These are phyloP conservation scores for Rhynchosporium graminicola DNA, from an alignment of 2,329 filamentous ascomycete genomes.

Conservation along the genomic window DNA sequence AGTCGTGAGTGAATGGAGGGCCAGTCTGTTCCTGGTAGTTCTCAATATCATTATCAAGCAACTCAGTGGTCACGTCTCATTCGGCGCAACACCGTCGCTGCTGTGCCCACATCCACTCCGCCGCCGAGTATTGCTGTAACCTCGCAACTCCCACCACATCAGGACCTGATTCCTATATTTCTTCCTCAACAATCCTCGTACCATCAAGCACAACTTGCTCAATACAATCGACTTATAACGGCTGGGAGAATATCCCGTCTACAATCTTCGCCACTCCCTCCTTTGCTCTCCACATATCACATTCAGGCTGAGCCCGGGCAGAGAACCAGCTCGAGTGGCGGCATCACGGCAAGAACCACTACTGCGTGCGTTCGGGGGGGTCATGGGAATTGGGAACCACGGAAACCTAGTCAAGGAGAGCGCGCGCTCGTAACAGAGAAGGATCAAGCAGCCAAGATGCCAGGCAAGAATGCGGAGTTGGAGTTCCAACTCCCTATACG, in stretches of 20 bases:
- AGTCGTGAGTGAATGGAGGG: slow-evolving; percentile 42
- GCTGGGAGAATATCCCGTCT: slow-evolving; percentile 52
- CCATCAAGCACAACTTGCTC: slow-evolving; percentile 62
- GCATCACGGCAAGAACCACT: slow-evolving; percentile 35
- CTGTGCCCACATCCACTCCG: slow-evolving; percentile 31
- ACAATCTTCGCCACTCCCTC: slow-evolving; percentile 56
- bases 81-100: slow-evolving; percentile 40
- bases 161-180: slow-evolving; percentile 59
- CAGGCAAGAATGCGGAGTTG: slow-evolving; percentile 39
- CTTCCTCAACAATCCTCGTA: slow-evolving; percentile 59
- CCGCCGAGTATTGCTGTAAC: slow-evolving; percentile 35
- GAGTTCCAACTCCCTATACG: slow-evolving; percentile 34
- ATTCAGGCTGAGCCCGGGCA: slow-evolving; percentile 53
- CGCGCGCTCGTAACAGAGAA: slow-evolving; percentile 62
- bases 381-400: slow-evolving; percentile 62
- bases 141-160: slow-evolving; percentile 44
- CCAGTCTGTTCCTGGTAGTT: slow-evolving; percentile 37
- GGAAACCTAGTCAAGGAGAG: slow-evolving; percentile 59
- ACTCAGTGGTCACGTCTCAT: slow-evolving; percentile 42
- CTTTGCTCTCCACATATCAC: slow-evolving; percentile 56
- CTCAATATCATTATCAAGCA: slow-evolving; percentile 42
- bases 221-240: slow-evolving; percentile 67
- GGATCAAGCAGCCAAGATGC: slow-evolving; percentile 46
- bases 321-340: slow-evolving; percentile 56
- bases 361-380: slow-evolving; percentile 52